Percentiles rank a stretch among this genome's conserved stretches.
Conservation (phyloP, 2,329 filamentous ascomycete genomes). For the Talaromyces sp. region DNA sequence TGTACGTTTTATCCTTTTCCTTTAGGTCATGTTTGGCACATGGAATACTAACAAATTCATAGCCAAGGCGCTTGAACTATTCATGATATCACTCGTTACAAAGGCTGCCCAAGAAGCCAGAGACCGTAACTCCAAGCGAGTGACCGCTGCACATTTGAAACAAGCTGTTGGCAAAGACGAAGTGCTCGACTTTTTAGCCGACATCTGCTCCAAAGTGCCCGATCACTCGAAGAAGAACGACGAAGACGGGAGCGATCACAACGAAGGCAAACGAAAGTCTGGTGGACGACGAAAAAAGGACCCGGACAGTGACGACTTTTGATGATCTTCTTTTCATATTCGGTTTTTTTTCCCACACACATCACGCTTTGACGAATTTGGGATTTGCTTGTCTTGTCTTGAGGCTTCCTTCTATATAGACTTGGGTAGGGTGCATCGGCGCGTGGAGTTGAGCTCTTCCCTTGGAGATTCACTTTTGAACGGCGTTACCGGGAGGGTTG, state of each 20-base stretch:
- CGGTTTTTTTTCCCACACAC: not conserved
- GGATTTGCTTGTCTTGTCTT: not conserved
- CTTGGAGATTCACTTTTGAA: not conserved
- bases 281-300: slow-evolving; percentile 43
- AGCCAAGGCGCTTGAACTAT: slow-evolving; percentile 92
- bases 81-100: slow-evolving; percentile 91
- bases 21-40: not conserved
- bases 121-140: slow-evolving; percentile 77
- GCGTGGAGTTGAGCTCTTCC: not conserved
- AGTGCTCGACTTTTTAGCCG: slow-evolving; percentile 87
- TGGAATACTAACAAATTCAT: slow-evolving; percentile 1
- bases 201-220: slow-evolving; percentile 82
- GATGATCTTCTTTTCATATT: not conserved
- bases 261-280: slow-evolving; percentile 42
- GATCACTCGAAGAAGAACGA: slow-evolving; percentile 51
- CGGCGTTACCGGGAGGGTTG: not conserved
- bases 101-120: slow-evolving; percentile 81
- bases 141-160: slow-evolving; percentile 87
- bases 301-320: slow-evolving; percentile 25
- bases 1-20: slow-evolving; percentile 42
- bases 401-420: not conserved
- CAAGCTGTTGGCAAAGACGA: slow-evolving; percentile 81
- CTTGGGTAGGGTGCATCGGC: not conserved
- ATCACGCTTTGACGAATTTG: not conserved
- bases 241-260: slow-evolving; percentile 30